Base-by-base conservation (phyloP, 768 basidiomycete species). In the Leccinellum luteum region DNA sequence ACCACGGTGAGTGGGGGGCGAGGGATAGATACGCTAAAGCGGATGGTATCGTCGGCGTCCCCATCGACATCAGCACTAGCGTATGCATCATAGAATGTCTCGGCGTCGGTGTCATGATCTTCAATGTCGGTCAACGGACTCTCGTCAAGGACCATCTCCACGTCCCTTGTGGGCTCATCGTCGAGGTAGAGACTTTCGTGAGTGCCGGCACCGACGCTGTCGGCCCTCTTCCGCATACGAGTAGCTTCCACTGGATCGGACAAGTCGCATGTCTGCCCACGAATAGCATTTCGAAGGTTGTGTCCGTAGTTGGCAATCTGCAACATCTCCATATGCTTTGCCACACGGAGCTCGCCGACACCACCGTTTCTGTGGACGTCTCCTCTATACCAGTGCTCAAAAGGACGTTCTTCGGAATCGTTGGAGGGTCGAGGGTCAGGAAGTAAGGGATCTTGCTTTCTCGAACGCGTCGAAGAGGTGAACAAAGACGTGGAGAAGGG, bases 321-420 rank as follows among this genome's bases (percentile, higher is more conserved):
- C 54, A 94, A 69, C 91, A 94, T 93, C 71, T 94, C 91, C 70
- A 86, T 79, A 56, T 86, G 79, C 64, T 81, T 79, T 3, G 83
- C 91, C 2, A 92, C 85, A 21, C 86, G 81, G 54, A 91, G 74
- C 70, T 93, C 91, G 50, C 91, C 91, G 12, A 93, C 90, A n/a
- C 91, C 91, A 25, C 91, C 91, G 66, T 94, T 94, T 49, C 91
- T 80, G 13, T 90, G 86, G 5, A 90, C 82, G 63, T 94, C 91
- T 1, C 91, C 91, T 50, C 91, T 85, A 67, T 94, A 94, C 91
- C 91, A 93, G 65, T 94, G 91, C 64, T 93, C 90, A 58, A 87
- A 93, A 0, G 90, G 90, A 14, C 82, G 81, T 67, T 93, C 91
- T 59, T 90, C 90, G 6, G 89, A 91, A 23, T 92, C 90, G 25